A percentile compares a stretch with the other conserved stretches of the same genome.
These are phyloP conservation scores for Nakazawaea wickerhamii DNA, from an alignment of 805 yeast genomes.

Conservation along the genomic window DNA sequence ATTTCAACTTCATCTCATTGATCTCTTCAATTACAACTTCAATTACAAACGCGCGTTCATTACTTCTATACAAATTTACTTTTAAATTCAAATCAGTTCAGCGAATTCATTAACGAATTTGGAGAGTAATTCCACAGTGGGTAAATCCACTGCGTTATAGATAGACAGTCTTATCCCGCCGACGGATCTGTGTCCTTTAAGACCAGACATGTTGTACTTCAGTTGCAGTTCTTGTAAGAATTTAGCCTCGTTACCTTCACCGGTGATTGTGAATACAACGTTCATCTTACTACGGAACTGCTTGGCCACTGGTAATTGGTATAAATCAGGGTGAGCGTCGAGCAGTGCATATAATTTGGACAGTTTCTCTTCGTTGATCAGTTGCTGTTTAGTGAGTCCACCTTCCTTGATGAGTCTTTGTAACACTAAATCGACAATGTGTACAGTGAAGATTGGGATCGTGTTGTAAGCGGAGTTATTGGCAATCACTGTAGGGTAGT, in stretches of 20 bases:
- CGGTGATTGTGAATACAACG: conserved; percentile 77
- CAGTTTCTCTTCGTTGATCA: conserved; percentile 58
- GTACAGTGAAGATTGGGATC: conserved; percentile 87
- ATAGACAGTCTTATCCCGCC: conserved; percentile 95
- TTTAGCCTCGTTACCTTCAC: conserved; percentile 53
- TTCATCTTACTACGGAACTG: conserved; percentile 82
- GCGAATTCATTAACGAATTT: conserved; percentile 60
- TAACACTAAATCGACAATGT: conserved; percentile 76
- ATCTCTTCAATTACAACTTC: conserved; percentile 15
- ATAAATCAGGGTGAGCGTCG: conserved; percentile 62
- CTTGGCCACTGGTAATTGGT: conserved; percentile 58
- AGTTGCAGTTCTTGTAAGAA: conserved; percentile 65
- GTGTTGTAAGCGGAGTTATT: conserved; percentile 95
- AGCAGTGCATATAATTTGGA: conserved; percentile 55
- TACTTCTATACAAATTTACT: background rate
- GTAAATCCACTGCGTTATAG: conserved; percentile 76
- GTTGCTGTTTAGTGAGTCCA: conserved; percentile 62
- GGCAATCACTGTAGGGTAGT: conserved; percentile 77
- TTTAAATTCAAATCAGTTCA: conserved; percentile 24
- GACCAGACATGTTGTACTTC: conserved; percentile 57
- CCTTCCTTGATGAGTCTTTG: conserved; percentile 59
- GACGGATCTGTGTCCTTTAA: conserved; percentile 94
- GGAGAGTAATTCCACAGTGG: conserved; percentile 53
- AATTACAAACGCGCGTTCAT: background rate
- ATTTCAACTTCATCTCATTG: no score